These are phyloP conservation scores for Orbilia blumenaviensis DNA, from an alignment of 2,329 filamentous ascomycete species.

Conservation along the genomic window DNA sequence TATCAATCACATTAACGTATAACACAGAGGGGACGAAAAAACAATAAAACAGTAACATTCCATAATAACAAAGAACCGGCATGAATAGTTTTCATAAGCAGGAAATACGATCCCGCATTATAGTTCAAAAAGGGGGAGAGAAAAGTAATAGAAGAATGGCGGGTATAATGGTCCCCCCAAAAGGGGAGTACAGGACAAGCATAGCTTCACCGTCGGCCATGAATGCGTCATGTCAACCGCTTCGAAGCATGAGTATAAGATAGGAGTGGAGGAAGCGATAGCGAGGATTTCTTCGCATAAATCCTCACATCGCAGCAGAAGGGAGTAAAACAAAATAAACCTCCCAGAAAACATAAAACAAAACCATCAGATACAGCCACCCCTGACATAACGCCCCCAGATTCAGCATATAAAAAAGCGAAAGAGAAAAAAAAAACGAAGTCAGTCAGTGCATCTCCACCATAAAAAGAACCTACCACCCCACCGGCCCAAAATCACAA, in stretches of 20 bases:
- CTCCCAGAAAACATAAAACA: neutral
- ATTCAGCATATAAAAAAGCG: neutral
- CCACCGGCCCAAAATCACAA: constrained; percentile 50
- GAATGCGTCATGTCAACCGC: neutral
- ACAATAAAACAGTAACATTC: neutral
- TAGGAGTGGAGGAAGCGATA: neutral
- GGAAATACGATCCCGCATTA: too few relatives aligned
- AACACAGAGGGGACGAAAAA: neutral
- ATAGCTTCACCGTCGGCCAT: neutral
- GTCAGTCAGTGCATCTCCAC: neutral
- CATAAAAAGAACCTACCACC: constrained; percentile 22
- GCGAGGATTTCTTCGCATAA: neutral
- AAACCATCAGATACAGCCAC: neutral
- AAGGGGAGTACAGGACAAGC: neutral
- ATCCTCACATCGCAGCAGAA: neutral
- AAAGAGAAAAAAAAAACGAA: neutral
- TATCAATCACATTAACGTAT: neutral
- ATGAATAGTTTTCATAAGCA: too few relatives aligned
- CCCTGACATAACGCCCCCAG: neutral
- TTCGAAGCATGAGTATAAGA: neutral
- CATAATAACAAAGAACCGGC: too few relatives aligned
- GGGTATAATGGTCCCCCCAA: too few relatives aligned
- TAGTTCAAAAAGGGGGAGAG: too few relatives aligned
- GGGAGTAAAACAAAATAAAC: neutral
- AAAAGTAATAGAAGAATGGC: too few relatives aligned